Percentiles rank a stretch among this genome's conserved stretches.
Evolutionary conservation across 192 early-diverging fungal genomes (phyloP).

Genomic region (Rhizophagus clarus): DNA sequence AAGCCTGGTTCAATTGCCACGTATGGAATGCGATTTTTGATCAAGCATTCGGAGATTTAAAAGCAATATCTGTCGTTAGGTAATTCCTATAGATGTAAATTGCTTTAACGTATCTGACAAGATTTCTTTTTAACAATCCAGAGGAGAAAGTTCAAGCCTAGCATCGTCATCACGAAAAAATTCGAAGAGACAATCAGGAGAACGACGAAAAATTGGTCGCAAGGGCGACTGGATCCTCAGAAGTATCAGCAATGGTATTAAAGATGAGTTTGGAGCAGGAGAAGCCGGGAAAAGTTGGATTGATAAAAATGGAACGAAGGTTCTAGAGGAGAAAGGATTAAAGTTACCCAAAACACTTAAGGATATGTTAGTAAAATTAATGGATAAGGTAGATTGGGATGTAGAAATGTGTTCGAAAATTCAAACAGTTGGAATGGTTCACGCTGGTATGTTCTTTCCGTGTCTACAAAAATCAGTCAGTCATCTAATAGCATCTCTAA

Average conservation of each 20-base stretch:
- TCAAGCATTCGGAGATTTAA: constrained; percentile 28
- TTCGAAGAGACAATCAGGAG: constrained; percentile 19
- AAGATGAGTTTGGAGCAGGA: background rate
- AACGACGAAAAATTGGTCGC: background rate
- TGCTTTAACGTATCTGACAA: background rate
- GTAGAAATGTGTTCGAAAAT: background rate
- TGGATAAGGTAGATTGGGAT: background rate
- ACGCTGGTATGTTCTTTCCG: background rate
- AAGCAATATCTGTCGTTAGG: constrained; percentile 21
- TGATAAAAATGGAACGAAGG: background rate
- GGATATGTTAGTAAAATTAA: constrained; percentile 8
- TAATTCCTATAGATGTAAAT: constrained; percentile 17
- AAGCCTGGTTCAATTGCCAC: constrained; percentile 33
- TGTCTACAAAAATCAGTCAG: background rate
- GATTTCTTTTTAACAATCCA: background rate
- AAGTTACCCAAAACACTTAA: constrained; percentile 19
- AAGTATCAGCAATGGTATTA: background rate
- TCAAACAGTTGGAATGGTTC: background rate
- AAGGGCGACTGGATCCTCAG: no score
- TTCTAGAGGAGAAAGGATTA: constrained; percentile 2
- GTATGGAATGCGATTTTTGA: constrained; percentile 30
- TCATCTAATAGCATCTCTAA: background rate
- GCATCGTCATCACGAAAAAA: constrained; percentile 31
- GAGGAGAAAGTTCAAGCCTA: constrained; percentile 30
- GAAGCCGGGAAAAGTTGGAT: background rate